These are phyloP conservation scores for Macrophomina phaseolina DNA, from an alignment of 2,329 filamentous ascomycete species.

Conservation along the genomic window DNA sequence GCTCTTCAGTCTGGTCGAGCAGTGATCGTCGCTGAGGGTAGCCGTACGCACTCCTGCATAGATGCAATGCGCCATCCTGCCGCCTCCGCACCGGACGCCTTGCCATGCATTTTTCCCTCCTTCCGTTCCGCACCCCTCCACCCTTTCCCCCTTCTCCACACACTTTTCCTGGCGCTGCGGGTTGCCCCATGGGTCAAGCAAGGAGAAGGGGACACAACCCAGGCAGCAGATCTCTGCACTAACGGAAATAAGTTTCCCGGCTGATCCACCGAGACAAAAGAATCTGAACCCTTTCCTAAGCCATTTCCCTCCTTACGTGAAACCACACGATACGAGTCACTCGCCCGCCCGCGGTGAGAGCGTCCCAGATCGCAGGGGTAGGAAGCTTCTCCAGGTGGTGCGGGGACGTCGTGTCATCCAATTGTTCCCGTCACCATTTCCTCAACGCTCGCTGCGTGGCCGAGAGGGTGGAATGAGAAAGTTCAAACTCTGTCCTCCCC, in stretches of 20 bases:
- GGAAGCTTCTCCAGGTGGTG: no score
- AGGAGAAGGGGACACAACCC: neutral
- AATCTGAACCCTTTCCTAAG: neutral
- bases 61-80: neutral
- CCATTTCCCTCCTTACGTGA: neutral
- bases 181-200: conserved; percentile 17
- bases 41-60: neutral
- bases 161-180: conserved; percentile 7
- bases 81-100: neutral
- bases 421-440: no score
- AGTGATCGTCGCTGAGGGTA: neutral
- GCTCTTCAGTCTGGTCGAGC: neutral
- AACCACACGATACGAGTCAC: no score
- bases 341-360: no score
- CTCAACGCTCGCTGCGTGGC: no score
- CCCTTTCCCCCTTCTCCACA: conserved; percentile 1
- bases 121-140: neutral
- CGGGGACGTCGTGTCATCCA: no score
- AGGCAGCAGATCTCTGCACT: neutral
- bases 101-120: neutral
- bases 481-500: neutral
- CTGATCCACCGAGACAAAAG: neutral
- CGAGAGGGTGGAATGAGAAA: no score
- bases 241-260: conserved; percentile 16
- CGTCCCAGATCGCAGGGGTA: no score